Conservation (phyloP, 2,329 filamentous ascomycete species). For the Celoporthe dispersa region DNA sequence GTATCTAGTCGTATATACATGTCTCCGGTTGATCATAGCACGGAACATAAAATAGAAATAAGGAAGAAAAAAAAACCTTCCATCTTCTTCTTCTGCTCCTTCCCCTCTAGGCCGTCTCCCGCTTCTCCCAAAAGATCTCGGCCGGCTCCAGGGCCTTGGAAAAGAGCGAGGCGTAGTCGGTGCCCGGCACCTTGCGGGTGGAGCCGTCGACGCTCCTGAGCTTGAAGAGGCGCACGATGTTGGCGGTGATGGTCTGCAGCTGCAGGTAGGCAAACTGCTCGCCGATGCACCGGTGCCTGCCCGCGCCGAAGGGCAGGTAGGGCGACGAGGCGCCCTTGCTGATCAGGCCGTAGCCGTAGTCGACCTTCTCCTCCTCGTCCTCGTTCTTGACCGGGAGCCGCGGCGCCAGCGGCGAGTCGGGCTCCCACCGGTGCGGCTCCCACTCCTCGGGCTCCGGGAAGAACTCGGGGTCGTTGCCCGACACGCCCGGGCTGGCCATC, state of each 20-base stretch:
- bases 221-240: constrained; percentile 78
- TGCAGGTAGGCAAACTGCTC: constrained; percentile 97
- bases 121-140: constrained; percentile 75
- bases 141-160: constrained; percentile 74
- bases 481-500: constrained; percentile 83
- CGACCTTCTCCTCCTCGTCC: constrained; percentile 73
- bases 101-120: constrained; percentile 46
- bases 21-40: background rate
- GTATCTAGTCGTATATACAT: constrained; percentile 24
- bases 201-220: constrained; percentile 76
- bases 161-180: constrained; percentile 73
- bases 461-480: constrained; percentile 70
- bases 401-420: constrained; percentile 61
- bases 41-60: background rate
- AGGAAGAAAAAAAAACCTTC: background rate
- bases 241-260: constrained; percentile 81
- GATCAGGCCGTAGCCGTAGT: constrained; percentile 92
- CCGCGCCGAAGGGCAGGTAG: constrained; percentile 93
- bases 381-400: constrained; percentile 51
- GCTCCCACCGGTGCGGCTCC: constrained; percentile 92
- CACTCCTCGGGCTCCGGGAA: constrained; percentile 84
- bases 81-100: too few species aligned
- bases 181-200: constrained; percentile 65
- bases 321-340: constrained; percentile 89
- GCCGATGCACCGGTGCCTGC: constrained; percentile 91